Base-by-base conservation (phyloP, 208 protist genomes). In the Leishmania arabica region DNA sequence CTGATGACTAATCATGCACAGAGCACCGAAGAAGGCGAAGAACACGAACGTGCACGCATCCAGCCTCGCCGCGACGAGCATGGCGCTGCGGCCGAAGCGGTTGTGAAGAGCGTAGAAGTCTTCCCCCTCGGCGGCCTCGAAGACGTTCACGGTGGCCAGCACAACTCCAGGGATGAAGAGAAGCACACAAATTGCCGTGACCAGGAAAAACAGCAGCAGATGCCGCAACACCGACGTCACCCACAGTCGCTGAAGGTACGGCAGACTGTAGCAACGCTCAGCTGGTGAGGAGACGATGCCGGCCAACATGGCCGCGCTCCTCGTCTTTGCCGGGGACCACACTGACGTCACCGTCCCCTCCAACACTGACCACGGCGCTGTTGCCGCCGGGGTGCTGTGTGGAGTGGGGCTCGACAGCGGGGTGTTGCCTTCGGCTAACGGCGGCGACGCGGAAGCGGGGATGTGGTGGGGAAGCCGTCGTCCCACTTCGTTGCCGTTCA, bases 231-330 rank as follows among this genome's bases (percentile, higher is more conserved):
- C 87, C 34, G 87, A 84, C 51, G 87, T 88, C 49, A 83, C 66
- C 87, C 87, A 90, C 7, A 90, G 76, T 37, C 87, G 81, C 82
- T 88, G 87, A 54, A 90, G 66, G 76, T 86, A 86, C 1, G 80
- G 77, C 7, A 89, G 80, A 21, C 78, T 64, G 70, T 89, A 89
- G 42, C 75, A 80, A 54, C 65, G 75, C 47, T 58, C 56, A 21
- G 60, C 34, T 9, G 82, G 68, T 17, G 15, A 71, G 47, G n/a
- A 37, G 31, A 34, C 40, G 53, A 7, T 70, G 62, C 34, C n/a
- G 21, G 27, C 34, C n/a, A 24, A 42, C 51, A 53, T 9, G n/a
- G 6, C 31, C 72, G 72, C 72, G 49, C 53, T 58, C 53, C 62
- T 34, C 15, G 45, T 31, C 31, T 17, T 49, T 1, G 70, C 17